Evolutionary conservation across 495 filamentous ascomycete genomes (phyloP).

Genomic region (Astrothelium macrocarpum): DNA sequence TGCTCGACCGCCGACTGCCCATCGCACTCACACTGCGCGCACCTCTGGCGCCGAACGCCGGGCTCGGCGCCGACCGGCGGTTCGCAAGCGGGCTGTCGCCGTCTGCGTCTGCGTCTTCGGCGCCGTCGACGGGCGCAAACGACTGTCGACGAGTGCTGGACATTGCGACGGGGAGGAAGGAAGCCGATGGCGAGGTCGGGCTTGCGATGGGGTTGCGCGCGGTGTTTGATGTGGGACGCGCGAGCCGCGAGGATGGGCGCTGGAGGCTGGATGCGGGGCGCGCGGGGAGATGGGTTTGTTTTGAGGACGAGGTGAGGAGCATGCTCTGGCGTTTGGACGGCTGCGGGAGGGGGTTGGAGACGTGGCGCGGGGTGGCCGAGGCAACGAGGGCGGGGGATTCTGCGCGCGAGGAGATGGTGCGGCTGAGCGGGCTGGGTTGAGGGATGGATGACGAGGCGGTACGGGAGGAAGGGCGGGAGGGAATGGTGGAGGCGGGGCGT

Average conservation of each 20-base stretch:
- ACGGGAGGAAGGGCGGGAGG: slow-evolving; percentile 10
- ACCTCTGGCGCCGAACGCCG: slow-evolving; percentile 7
- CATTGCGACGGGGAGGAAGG: background rate
- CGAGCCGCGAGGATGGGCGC: slow-evolving; percentile 7
- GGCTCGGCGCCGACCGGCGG: slow-evolving; percentile 9
- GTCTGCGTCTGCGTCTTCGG: background rate
- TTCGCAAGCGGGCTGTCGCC: background rate
- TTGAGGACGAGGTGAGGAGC: slow-evolving; percentile 12
- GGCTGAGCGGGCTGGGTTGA: background rate
- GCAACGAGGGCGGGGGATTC: slow-evolving; percentile 16
- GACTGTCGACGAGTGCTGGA: background rate
- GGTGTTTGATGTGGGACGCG: slow-evolving; percentile 15
- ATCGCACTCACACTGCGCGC: slow-evolving; percentile 17
- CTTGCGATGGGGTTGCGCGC: background rate
- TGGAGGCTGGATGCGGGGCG: slow-evolving; percentile 12
- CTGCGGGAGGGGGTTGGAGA: background rate
- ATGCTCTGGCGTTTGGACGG: background rate
- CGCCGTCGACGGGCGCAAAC: background rate
- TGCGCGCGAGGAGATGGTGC: slow-evolving; percentile 9
- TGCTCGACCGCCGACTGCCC: slow-evolving; percentile 39
- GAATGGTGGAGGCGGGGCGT: slow-evolving; percentile 37
- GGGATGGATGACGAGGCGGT: slow-evolving; percentile 8
- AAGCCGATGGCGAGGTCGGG: background rate
- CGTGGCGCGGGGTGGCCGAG: slow-evolving; percentile 17
- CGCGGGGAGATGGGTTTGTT: slow-evolving; percentile 8